Percentiles rank a stretch among this genome's conserved stretches.
phyloP scores from a whole-genome alignment of 2,329 filamentous ascomycete species.

The Ophiosphaerella narmari region DNA sequence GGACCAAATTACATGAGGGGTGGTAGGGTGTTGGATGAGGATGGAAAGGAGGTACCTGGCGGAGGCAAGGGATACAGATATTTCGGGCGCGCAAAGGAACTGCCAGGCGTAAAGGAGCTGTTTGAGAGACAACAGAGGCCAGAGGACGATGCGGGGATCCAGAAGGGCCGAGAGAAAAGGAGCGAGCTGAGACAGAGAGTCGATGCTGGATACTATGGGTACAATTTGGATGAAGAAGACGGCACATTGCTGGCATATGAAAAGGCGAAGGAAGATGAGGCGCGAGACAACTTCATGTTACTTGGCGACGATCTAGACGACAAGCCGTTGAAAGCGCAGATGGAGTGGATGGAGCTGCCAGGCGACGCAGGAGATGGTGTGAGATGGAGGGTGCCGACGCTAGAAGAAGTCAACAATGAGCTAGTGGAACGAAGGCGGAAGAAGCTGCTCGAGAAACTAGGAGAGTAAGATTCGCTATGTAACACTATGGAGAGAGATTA shows the following conservation, averaged over 20 bases:
- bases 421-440: constrained; percentile 82
- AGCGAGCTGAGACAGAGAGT: constrained; percentile 76
- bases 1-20: constrained; percentile 94
- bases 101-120: constrained; percentile 95
- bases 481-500: neutral
- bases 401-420: constrained; percentile 94
- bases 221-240: constrained; percentile 90
- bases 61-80: constrained; percentile 85
- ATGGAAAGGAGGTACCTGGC: constrained; percentile 60
- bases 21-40: constrained; percentile 60
- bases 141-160: constrained; percentile 55
- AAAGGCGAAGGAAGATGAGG: constrained; percentile 79
- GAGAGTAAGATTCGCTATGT: constrained; percentile 4
- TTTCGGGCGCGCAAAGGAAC: constrained; percentile 84
- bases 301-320: constrained; percentile 54
- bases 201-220: constrained; percentile 95
- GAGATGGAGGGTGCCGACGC: constrained; percentile 79
- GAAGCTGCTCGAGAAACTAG: constrained; percentile 81
- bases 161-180: constrained; percentile 69
- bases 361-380: constrained; percentile 84
- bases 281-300: constrained; percentile 68
- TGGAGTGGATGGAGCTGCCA: constrained; percentile 78
- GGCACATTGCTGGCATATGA: constrained; percentile 81
- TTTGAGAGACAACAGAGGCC: constrained; percentile 42
- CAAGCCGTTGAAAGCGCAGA: constrained; percentile 32